These are phyloP conservation scores for Agastache rugosa DNA, from an alignment of 257 asterid genomes.

Conservation along the genomic window DNA sequence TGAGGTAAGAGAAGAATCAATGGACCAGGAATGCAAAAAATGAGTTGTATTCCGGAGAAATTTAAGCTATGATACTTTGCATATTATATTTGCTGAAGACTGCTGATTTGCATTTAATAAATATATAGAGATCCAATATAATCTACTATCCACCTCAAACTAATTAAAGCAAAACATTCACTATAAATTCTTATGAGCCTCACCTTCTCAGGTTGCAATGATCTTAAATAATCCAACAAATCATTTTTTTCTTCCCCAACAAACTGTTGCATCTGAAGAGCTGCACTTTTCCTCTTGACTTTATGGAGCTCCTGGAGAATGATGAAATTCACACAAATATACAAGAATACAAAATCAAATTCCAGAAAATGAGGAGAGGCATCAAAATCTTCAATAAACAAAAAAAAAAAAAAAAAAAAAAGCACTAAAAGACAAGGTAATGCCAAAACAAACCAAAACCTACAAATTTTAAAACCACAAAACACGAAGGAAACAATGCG, in stretches of 20 bases:
- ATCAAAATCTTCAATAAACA: neutral
- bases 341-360: neutral
- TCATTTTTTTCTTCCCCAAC: slow-evolving; percentile 97
- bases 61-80: neutral
- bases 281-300: slow-evolving; percentile 86
- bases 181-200: neutral
- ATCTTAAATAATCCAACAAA: slow-evolving; percentile 87
- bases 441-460: slow-evolving; percentile 22
- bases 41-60: neutral
- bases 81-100: neutral
- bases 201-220: slow-evolving; percentile 92
- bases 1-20: neutral
- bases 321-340: slow-evolving; percentile 22
- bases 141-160: neutral
- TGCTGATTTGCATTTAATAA: neutral
- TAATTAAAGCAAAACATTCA: neutral
- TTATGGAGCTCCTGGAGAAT: slow-evolving; percentile 80
- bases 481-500: neutral
- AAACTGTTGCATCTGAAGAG: slow-evolving; percentile 98
- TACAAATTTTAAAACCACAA: neutral
- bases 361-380: slow-evolving; percentile 11
- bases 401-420: neutral
- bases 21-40: too few relatives aligned
- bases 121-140: neutral
- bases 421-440: neutral